These are phyloP conservation scores for Tetracladium setigerum DNA, from an alignment of 495 filamentous ascomycete genomes.

Conservation along the genomic window DNA sequence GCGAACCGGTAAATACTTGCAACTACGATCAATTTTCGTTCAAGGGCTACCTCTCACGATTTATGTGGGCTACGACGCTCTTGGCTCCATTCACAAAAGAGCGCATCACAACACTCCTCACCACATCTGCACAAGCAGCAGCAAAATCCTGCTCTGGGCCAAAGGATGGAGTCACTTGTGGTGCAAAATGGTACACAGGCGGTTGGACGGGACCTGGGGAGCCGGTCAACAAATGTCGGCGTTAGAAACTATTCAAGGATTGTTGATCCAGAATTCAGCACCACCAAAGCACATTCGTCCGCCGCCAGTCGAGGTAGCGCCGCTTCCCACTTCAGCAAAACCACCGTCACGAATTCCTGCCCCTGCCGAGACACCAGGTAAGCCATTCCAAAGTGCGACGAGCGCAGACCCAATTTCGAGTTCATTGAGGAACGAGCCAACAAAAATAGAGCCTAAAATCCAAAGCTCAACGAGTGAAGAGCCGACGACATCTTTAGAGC, in stretches of 20 bases:
- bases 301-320: too few species aligned
- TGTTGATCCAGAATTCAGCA: too few species aligned
- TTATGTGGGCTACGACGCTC: constrained; percentile 62
- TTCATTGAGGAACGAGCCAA: too few species aligned
- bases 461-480: too few species aligned
- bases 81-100: constrained; percentile 61
- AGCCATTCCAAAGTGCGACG: too few species aligned
- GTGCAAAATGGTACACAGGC: constrained; percentile 29
- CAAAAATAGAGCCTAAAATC: too few species aligned
- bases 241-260: constrained; percentile 61
- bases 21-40: constrained; percentile 75
- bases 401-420: too few species aligned
- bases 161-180: constrained; percentile 50
- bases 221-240: constrained; percentile 66
- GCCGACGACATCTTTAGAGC: too few species aligned
- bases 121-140: constrained; percentile 58
- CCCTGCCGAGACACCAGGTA: too few species aligned
- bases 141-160: constrained; percentile 62
- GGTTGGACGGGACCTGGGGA: constrained; percentile 50
- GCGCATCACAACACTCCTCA: constrained; percentile 54
- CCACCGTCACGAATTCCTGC: too few species aligned
- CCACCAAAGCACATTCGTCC: too few species aligned
- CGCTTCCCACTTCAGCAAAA: too few species aligned
- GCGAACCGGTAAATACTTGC: constrained; percentile 56
- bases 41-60: constrained; percentile 80